phyloP scores from a whole-genome alignment of 805 yeast genomes.

The Candida easanensis region DNA sequence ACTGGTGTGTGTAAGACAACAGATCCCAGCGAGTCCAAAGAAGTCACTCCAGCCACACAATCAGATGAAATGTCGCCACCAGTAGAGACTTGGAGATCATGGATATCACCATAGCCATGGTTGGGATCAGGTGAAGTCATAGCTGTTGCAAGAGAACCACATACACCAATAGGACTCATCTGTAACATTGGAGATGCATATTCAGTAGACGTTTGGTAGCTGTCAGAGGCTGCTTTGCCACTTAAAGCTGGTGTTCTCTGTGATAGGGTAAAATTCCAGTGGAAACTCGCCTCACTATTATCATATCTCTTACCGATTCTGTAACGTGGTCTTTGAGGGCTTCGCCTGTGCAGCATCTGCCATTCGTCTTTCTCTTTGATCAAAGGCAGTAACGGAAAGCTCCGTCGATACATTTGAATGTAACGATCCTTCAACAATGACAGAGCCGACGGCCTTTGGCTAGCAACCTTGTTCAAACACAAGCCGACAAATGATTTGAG shows the following conservation, averaged over 20 bases:
- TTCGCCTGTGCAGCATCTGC: conserved; percentile 30
- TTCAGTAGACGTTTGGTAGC: neutral
- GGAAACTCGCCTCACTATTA: conserved; percentile 23
- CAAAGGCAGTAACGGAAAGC: conserved; percentile 31
- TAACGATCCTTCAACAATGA: conserved; percentile 54
- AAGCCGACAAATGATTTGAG: conserved; percentile 54
- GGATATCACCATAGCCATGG: neutral
- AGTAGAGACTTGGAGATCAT: conserved; percentile 2
- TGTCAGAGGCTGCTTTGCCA: conserved; percentile 1
- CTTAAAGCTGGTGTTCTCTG: conserved; percentile 1
- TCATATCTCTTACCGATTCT: conserved; percentile 31
- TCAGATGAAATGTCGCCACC: neutral
- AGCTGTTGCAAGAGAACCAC: conserved; percentile 20
- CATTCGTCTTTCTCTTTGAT: conserved; percentile 39
- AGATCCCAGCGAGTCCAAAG: conserved; percentile 2
- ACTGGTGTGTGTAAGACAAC: conserved; percentile 3
- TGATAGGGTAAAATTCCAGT: conserved; percentile 25
- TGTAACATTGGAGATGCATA: conserved; percentile 15
- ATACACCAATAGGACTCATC: conserved; percentile 16
- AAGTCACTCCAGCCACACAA: neutral
- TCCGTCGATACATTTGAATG: conserved; percentile 36
- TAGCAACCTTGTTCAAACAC: conserved; percentile 70
- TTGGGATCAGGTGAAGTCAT: conserved; percentile 19
- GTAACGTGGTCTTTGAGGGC: conserved; percentile 36
- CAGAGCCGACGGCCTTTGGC: conserved; percentile 57